phyloP scores from a whole-genome alignment of 78 protist species.

The Dictyostelium citrinum region DNA sequence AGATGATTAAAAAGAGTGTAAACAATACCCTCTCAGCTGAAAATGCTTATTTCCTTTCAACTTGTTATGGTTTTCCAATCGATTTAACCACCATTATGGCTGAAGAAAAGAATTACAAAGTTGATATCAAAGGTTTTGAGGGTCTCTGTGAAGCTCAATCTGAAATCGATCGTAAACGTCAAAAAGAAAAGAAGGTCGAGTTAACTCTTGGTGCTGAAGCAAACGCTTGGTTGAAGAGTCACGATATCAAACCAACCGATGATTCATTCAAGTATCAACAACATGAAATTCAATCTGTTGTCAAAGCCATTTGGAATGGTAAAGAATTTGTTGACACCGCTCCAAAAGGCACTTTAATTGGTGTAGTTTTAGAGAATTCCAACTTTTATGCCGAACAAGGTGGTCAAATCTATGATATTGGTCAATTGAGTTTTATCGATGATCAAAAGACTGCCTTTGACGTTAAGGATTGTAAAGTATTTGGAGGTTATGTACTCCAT shows the following conservation, averaged over 20 bases:
- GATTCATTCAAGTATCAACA: slow-evolving; percentile 87
- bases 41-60: slow-evolving; percentile 84
- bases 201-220: slow-evolving; percentile 53
- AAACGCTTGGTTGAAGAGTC: slow-evolving; percentile 19
- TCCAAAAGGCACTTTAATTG: slow-evolving; percentile 32
- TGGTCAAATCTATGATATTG: slow-evolving; percentile 96
- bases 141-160: slow-evolving; percentile 40
- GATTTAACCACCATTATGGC: slow-evolving; percentile 97
- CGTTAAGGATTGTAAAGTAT: slow-evolving; percentile 83
- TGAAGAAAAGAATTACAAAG: slow-evolving; percentile 88
- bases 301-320: slow-evolving; percentile 87
- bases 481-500: slow-evolving; percentile 95
- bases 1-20: slow-evolving; percentile 22
- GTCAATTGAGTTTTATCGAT: slow-evolving; percentile 66
- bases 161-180: slow-evolving; percentile 68
- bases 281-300: slow-evolving; percentile 43
- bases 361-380: slow-evolving; percentile 89
- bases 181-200: slow-evolving; percentile 50
- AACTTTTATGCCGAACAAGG: slow-evolving; percentile 96
- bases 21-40: slow-evolving; percentile 74
- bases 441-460: slow-evolving; percentile 45
- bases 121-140: slow-evolving; percentile 86
- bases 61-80: slow-evolving; percentile 97
- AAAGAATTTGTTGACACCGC: slow-evolving; percentile 71
- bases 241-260: slow-evolving; percentile 84